Base-by-base conservation (phyloP, 2,329 filamentous ascomycete genomes). In the Scopulariopsis brevicaulis region DNA sequence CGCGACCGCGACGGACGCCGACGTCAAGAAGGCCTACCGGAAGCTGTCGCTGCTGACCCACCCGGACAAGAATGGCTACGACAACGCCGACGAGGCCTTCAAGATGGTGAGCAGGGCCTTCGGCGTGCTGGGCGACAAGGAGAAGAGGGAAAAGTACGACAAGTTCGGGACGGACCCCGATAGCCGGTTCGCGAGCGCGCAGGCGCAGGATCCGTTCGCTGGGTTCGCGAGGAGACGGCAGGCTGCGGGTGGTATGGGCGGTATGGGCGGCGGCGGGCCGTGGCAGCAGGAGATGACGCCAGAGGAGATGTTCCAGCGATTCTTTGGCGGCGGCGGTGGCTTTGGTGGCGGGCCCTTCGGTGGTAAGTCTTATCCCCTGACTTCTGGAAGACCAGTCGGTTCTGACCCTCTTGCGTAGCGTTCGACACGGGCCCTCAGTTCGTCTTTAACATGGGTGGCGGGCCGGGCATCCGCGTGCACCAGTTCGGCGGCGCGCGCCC, bases 21-120 rank as follows among this genome's bases (percentile, higher is more conserved):
- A 97, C 67, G 91, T 99, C 69, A 99, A 97, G 73, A 97, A 97
- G 77, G 93, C 94, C 7, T 99, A 99, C 74, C 84, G 93, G 68
- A 97, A 96, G 75, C 81, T 95, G 70, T 94, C 89, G 69, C 77
- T 99, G 66, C 79, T 97, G 68, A 99, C 94, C 60, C 94, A 99
- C 77, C 94, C 94, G 62, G 94, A 99, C 78, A 99, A 99, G 78
- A 99, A 99, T 79, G 92, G 92, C 55, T 92, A 96, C 70, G 86
- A 93, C 43, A 85, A 95, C 60, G 93, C 94, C 58, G 94, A 96
- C 70, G 94, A 99, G 76, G 94, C 94, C 35, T 99, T 99, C 77
- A 99, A 99, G 78, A 89, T 96, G 89, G 91, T 99, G 25, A 89
- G 90, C 67, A 82, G 90, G 65, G 94, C 94, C 18, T 99, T 99